These are phyloP conservation scores for Gentiana straminea DNA, from an alignment of 257 asterid genomes.

Conservation along the genomic window DNA sequence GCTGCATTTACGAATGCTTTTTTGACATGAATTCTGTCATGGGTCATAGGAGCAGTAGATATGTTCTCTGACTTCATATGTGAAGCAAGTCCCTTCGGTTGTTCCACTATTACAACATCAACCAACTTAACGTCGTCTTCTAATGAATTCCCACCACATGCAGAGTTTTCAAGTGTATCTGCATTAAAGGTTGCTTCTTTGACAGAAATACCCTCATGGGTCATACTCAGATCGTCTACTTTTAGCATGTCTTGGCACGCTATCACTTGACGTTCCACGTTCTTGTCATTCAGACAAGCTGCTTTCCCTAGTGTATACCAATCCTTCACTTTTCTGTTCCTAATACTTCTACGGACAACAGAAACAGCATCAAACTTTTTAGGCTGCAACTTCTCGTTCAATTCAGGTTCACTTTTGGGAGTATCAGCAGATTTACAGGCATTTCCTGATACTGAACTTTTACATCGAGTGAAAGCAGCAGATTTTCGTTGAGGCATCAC, in stretches of 20 bases:
- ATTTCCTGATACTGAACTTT: conserved; percentile 2
- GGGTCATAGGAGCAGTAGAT: conserved; percentile 5
- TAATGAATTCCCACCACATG: conserved; percentile 1
- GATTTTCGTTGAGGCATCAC: conserved; percentile 10
- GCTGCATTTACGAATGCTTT: conserved; percentile 2
- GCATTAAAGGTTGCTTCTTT: conserved; percentile 5
- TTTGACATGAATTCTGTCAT: conserved; percentile 10
- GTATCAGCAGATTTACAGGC: conserved; percentile 5
- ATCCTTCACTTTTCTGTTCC: conserved; percentile 51
- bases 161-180: conserved; percentile 3
- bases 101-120: conserved; percentile 21
- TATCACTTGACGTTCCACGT: conserved; percentile 12
- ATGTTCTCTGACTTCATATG: conserved; percentile 18
- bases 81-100: conserved; percentile 23
- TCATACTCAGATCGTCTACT: conserved; percentile 13
- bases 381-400: conserved; percentile 19
- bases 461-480: conserved; percentile 11
- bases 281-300: conserved; percentile 14
- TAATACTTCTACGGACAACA: conserved; percentile 44
- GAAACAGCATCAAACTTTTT: conserved; percentile 21
- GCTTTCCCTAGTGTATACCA: conserved; percentile 29
- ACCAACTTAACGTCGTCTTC: conserved; percentile 19
- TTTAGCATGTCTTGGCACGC: conserved; percentile 13
- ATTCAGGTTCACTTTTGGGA: conserved; percentile 14
- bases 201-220: conserved; percentile 10